Conservation (phyloP, 306 rosid genomes). For the Quercus suber region DNA sequence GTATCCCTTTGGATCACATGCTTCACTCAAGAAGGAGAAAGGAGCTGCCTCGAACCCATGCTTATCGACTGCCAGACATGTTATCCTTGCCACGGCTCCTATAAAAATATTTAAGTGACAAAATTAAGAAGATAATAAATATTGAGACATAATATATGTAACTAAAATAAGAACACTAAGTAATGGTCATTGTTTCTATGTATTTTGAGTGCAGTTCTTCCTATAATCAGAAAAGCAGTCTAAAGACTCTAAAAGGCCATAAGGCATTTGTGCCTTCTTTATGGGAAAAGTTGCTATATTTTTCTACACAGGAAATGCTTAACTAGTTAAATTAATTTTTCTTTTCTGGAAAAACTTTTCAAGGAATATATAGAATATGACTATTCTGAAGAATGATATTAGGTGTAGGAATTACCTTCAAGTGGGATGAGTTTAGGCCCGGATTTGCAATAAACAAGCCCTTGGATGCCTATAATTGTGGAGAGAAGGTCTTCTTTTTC, state of each 20-base stretch:
- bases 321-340: too few relatives aligned
- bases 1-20: slow-evolving; percentile 40
- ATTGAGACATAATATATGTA: not conserved
- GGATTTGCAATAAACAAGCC: slow-evolving; percentile 56
- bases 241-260: too few relatives aligned
- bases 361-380: not conserved
- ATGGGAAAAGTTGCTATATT: too few relatives aligned
- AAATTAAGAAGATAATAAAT: not conserved
- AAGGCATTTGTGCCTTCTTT: too few relatives aligned
- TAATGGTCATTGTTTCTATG: too few relatives aligned
- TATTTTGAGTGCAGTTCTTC: too few relatives aligned
- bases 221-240: too few relatives aligned
- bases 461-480: slow-evolving; percentile 46
- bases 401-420: slow-evolving; percentile 30
- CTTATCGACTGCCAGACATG: slow-evolving; percentile 37
- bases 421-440: slow-evolving; percentile 41
- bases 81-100: slow-evolving; percentile 53
- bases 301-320: too few relatives aligned
- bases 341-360: too few relatives aligned
- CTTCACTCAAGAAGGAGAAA: slow-evolving; percentile 38
- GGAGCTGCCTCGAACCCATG: slow-evolving; percentile 37
- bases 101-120: not conserved
- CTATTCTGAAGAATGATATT: not conserved
- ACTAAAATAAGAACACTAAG: not conserved
- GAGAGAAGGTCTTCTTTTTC: slow-evolving; percentile 26